Conservation (phyloP, 106 monocot genomes). For the Acorus calamus region DNA sequence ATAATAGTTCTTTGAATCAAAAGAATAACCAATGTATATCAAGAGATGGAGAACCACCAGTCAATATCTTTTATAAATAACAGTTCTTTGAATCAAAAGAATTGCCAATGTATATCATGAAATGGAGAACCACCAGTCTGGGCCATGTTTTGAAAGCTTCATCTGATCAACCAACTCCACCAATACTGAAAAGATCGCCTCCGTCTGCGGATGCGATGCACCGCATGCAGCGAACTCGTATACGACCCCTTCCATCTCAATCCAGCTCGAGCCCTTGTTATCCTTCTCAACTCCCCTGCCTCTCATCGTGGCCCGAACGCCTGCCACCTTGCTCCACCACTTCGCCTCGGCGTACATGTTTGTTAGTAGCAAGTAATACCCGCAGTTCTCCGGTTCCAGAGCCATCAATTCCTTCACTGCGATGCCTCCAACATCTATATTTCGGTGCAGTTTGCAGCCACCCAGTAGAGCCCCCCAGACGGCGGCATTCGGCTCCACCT, state of each 20-base stretch:
- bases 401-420: constrained; percentile 18
- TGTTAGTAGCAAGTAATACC: constrained; percentile 29
- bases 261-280: constrained; percentile 42
- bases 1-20: background rate
- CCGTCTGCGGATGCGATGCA: constrained; percentile 18
- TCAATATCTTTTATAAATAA: too few relatives aligned
- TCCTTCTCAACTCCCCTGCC: constrained; percentile 26
- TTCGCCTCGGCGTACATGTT: constrained; percentile 28
- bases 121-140: background rate
- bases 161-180: constrained; percentile 26
- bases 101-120: background rate
- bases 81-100: background rate
- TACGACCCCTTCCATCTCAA: constrained; percentile 32
- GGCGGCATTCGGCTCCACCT: constrained; percentile 10
- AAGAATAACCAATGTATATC: background rate
- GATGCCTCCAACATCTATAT: constrained; percentile 24
- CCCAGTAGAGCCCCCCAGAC: constrained; percentile 34
- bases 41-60: background rate
- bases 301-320: constrained; percentile 23
- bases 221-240: constrained; percentile 43
- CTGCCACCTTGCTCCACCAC: constrained; percentile 28
- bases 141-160: constrained; percentile 3
- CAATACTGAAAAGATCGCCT: constrained; percentile 18
- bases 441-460: constrained; percentile 19
- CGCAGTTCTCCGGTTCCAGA: constrained; percentile 23